Base-by-base conservation (phyloP, 1,284 basidiomycete genomes). In the Trichosporon coremiiforme region DNA sequence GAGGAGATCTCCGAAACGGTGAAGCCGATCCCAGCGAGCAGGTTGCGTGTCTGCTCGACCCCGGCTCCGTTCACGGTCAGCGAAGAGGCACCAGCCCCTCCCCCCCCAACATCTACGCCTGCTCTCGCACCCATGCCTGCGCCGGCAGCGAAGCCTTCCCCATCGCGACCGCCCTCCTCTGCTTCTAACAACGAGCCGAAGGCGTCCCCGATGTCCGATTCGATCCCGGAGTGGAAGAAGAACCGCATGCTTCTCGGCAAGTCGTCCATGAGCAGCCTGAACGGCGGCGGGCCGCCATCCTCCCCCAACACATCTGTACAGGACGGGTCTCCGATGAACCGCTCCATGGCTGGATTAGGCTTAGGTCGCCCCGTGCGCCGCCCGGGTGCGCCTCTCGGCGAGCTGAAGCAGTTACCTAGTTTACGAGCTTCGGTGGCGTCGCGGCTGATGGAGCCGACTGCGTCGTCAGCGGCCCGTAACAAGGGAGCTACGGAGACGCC, bases 161-260 rank as follows among this genome's bases (percentile, higher is more conserved):
- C 50, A 10, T 17, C 50, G 3, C 17, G 65, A 7, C 20, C 64
- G 1, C 8, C 36, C 2, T 10, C 57, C 4, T 57, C 64, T 0
- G 55, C 66, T 7, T 66, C 64, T 8, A 29, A 36, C 13, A 31
- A n/a, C 25, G 62, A 33, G 67, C 62, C 63, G 4, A 15, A 20
- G 15, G 62, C 62, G 8, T 35, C 66, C 15, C 29, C 47, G 6
- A 25, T 53, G 20, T 22, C 64, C 10, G 65, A 63, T 20, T 25
- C 53, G 29, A 70, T 76, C 4, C 75, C 75, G 0, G 71, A 69
- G 22, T 76, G 75, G 75, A 76, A 76, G 70, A 64, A 69, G 66
- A 71, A 75, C 70, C 71, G 75, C 12, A 70, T 75, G 15, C 67
- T 72, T 13, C 33, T 75, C 50, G 75, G 75, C 41, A 76, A 74